Conservation (phyloP, 2,329 filamentous ascomycete genomes). For the Clonostachys rhizophaga region DNA sequence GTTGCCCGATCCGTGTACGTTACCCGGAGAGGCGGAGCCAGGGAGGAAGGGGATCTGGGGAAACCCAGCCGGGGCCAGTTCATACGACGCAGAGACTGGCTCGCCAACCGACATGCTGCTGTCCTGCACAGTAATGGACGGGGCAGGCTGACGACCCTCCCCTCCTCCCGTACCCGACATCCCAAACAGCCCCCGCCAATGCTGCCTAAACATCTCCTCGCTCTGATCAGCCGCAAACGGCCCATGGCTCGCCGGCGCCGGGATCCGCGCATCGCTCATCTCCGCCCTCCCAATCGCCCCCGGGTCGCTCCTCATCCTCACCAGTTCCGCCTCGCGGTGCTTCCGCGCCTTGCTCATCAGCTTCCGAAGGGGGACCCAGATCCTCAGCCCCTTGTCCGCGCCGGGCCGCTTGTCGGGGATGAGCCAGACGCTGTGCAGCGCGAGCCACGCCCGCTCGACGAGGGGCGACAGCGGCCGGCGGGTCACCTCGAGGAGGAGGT, state of each 20-base stretch:
- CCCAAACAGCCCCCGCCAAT: conserved; percentile 21
- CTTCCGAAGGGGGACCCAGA: conserved; percentile 34
- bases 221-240: conserved; percentile 12
- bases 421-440: conserved; percentile 37
- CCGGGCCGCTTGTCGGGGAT: conserved; percentile 20
- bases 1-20: background rate
- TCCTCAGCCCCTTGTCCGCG: conserved; percentile 17
- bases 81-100: background rate
- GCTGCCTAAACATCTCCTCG: conserved; percentile 16
- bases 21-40: background rate
- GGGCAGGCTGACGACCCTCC: background rate
- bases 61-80: background rate
- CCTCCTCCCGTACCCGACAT: background rate
- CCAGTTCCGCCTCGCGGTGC: conserved; percentile 28
- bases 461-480: conserved; percentile 38
- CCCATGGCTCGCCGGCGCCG: conserved; percentile 19
- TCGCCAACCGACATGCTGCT: background rate
- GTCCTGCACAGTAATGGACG: background rate
- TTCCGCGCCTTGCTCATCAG: conserved; percentile 29
- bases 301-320: conserved; percentile 19
- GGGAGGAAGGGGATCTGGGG: too few relatives aligned
- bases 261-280: conserved; percentile 14
- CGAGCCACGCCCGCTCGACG: conserved; percentile 40
- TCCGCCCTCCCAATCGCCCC: conserved; percentile 17
- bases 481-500: conserved; percentile 45